Evolutionary conservation across 441 rosid species (phyloP).

Genomic region (Jatropha podagrica): DNA sequence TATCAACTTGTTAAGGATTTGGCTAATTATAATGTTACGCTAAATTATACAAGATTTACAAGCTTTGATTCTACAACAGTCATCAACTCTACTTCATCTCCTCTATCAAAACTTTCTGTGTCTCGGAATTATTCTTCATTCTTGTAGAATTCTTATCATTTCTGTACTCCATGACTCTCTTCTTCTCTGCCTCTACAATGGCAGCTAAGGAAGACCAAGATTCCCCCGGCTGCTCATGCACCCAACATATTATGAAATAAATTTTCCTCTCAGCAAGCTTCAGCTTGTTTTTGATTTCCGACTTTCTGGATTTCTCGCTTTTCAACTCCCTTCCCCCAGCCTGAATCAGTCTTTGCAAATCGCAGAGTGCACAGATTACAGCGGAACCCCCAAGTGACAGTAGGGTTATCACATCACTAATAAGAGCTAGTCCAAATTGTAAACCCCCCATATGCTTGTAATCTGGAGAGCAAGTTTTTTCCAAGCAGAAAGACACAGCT

Average conservation of each 20-base stretch:
- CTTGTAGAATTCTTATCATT: constrained; percentile 24
- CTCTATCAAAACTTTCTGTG: constrained; percentile 37
- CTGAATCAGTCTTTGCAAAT: constrained; percentile 63
- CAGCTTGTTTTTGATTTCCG: constrained; percentile 58
- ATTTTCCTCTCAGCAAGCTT: constrained; percentile 75
- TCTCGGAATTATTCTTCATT: constrained; percentile 25
- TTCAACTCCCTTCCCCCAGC: constrained; percentile 53
- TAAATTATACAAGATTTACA: too few relatives aligned
- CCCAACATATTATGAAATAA: constrained; percentile 89
- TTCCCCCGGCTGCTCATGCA: constrained; percentile 64
- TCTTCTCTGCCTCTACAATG: constrained; percentile 53
- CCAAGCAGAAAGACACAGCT: constrained; percentile 64
- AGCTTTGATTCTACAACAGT: background rate
- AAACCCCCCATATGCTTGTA: constrained; percentile 69
- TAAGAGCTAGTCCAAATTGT: constrained; percentile 56
- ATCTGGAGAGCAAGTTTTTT: constrained; percentile 74
- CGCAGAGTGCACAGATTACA: constrained; percentile 62
- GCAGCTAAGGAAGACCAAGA: constrained; percentile 62
- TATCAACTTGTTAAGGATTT: background rate
- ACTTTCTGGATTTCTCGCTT: constrained; percentile 35
- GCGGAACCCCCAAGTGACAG: constrained; percentile 60
- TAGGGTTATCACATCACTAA: constrained; percentile 53
- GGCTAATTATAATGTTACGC: background rate
- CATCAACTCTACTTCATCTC: constrained; percentile 29
- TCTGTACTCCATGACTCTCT: constrained; percentile 32